These are phyloP conservation scores for Lodderomyces orthopsilosis DNA, from an alignment of 1,139 yeast genomes.

Conservation along the genomic window DNA sequence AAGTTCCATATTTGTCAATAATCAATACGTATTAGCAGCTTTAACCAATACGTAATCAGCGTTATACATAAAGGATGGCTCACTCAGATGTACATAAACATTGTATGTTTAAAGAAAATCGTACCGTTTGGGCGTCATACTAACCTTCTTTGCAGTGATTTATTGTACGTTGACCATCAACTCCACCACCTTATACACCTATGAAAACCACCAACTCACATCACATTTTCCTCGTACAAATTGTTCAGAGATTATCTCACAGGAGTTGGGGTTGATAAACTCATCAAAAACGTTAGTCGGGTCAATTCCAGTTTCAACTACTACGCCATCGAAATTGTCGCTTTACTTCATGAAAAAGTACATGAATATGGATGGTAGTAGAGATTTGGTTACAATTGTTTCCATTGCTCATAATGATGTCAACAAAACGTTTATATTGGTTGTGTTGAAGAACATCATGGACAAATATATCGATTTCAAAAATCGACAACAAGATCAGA, in stretches of 20 bases:
- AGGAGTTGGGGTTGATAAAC: constrained; percentile 53
- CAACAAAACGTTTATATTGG: constrained; percentile 44
- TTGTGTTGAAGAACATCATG: constrained; percentile 48
- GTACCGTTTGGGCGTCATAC: constrained; percentile 8
- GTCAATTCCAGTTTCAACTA: constrained; percentile 35
- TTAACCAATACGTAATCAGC: too few species aligned
- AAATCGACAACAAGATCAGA: constrained; percentile 18
- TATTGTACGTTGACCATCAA: constrained; percentile 49
- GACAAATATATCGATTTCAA: constrained; percentile 47
- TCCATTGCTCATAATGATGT: constrained; percentile 45
- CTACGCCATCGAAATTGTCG: constrained; percentile 31
- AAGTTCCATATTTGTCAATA: too few species aligned
- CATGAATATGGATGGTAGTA: constrained; percentile 44
- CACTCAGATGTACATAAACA: constrained; percentile 28
- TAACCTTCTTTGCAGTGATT: constrained; percentile 21
- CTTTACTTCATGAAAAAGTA: constrained; percentile 51
- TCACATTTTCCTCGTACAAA: constrained; percentile 41
- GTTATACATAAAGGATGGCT: constrained; percentile 17
- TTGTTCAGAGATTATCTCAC: constrained; percentile 54
- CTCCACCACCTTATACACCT: constrained; percentile 55
- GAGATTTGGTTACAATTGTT: constrained; percentile 50
- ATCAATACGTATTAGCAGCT: too few species aligned
- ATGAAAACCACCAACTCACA: constrained; percentile 46
- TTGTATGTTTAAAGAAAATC: constrained; percentile 24
- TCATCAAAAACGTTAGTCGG: constrained; percentile 46